phyloP scores from a whole-genome alignment of 2,329 filamentous ascomycete genomes.

The Thielaviopsis ethacetica region DNA sequence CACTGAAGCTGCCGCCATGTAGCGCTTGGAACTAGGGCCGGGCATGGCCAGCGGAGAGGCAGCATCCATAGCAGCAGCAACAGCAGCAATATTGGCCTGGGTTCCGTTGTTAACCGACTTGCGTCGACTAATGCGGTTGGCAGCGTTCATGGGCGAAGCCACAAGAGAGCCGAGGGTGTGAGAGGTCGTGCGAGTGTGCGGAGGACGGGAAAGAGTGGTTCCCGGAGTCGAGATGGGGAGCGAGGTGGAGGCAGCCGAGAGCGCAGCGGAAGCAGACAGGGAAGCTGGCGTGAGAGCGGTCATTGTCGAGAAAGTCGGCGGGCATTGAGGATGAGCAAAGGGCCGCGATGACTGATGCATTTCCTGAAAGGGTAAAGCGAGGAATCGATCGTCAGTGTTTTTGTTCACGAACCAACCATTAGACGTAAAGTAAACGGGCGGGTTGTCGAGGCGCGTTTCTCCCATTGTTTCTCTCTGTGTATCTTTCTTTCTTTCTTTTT shows the following conservation, averaged over 20 bases:
- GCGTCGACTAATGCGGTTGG: conserved; percentile 74
- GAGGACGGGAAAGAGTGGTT: conserved; percentile 33
- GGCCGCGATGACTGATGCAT: conserved; percentile 50
- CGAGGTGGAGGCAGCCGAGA: neutral
- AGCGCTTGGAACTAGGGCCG: conserved; percentile 7
- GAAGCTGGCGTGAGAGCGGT: conserved; percentile 19
- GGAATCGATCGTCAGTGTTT: conserved; percentile 14
- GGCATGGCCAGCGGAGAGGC: conserved; percentile 23
- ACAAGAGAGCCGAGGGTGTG: conserved; percentile 53
- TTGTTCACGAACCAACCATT: conserved; percentile 5
- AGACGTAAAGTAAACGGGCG: neutral
- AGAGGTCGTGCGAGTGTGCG: conserved; percentile 61
- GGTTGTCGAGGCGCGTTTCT: neutral
- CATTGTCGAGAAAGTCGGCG: conserved; percentile 9
- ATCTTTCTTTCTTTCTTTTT: neutral
- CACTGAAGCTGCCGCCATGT: neutral
- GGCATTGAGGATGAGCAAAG: conserved; percentile 7
- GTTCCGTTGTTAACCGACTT: conserved; percentile 69
- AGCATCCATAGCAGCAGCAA: conserved; percentile 31
- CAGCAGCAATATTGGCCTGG: conserved; percentile 5
- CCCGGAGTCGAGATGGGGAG: neutral
- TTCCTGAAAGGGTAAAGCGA: conserved; percentile 31
- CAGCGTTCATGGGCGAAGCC: conserved; percentile 54
- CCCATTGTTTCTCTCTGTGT: neutral
- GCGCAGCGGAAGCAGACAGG: neutral